These are phyloP conservation scores for Tuber brumale DNA, from an alignment of 495 filamentous ascomycete species.

Conservation along the genomic window DNA sequence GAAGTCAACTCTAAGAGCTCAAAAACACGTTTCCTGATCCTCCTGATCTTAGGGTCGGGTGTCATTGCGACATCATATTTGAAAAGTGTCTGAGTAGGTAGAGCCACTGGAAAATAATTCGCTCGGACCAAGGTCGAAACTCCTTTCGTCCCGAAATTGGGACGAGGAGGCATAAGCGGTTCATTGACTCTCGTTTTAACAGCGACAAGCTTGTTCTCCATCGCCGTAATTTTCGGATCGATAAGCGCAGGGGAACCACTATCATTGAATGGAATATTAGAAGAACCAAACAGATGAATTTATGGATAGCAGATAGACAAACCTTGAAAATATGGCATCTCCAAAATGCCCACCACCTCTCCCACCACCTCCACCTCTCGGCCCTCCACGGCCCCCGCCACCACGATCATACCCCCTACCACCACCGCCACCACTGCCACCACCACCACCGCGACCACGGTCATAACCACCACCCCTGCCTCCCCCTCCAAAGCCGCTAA, in stretches of 20 bases:
- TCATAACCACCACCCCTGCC: constrained; percentile 15
- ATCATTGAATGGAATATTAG: constrained; percentile 7
- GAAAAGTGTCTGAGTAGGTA: constrained; percentile 39
- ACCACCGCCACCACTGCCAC: constrained; percentile 4
- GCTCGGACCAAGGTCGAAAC: constrained; percentile 52
- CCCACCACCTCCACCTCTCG: constrained; percentile 6
- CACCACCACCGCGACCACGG: constrained; percentile 2
- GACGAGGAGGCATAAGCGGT: constrained; percentile 47
- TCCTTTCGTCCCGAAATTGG: constrained; percentile 56
- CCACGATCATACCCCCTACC: constrained; percentile 4
- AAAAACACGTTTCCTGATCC: constrained; percentile 53
- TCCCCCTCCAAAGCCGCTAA: constrained; percentile 11
- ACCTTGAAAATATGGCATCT: constrained; percentile 5
- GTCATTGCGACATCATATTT: constrained; percentile 46
- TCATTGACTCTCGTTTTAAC: constrained; percentile 13
- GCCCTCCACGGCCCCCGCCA: constrained; percentile 15
- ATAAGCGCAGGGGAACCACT: constrained; percentile 17
- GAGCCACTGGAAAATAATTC: constrained; percentile 57
- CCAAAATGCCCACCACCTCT: constrained; percentile 11
- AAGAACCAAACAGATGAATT: background rate
- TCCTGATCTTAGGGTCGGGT: constrained; percentile 46
- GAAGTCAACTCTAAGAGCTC: constrained; percentile 44
- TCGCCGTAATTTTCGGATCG: constrained; percentile 26
- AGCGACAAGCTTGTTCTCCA: constrained; percentile 22
- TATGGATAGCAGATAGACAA: background rate